phyloP scores from a whole-genome alignment of 805 yeast genomes.

The Yarrowia sp. region DNA sequence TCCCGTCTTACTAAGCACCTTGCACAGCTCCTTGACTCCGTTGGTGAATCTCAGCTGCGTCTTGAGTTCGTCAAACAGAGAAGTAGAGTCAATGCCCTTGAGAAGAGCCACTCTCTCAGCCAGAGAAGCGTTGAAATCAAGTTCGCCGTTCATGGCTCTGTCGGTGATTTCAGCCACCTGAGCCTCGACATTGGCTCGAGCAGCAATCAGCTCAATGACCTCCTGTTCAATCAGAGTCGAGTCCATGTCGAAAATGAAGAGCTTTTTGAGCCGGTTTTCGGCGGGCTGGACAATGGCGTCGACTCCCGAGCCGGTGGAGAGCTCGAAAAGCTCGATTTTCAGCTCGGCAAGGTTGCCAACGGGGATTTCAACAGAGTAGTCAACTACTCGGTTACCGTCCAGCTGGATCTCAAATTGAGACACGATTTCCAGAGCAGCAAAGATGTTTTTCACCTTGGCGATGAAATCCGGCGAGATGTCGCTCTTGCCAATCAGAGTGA shows the following conservation, averaged over 20 bases:
- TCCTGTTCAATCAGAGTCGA: constrained; percentile 94
- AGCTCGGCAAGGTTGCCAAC: constrained; percentile 30
- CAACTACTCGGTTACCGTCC: constrained; percentile 43
- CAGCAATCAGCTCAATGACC: constrained; percentile 93
- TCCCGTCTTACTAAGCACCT: constrained; percentile 58
- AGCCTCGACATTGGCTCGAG: constrained; percentile 84
- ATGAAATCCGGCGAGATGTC: constrained; percentile 3
- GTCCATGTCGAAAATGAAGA: constrained; percentile 96
- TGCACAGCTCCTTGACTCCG: constrained; percentile 75
- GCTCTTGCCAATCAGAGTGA: constrained; percentile 1
- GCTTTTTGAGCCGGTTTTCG: constrained; percentile 44
- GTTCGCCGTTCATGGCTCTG: constrained; percentile 94
- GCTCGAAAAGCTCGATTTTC: constrained; percentile 33
- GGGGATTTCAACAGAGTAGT: constrained; percentile 37
- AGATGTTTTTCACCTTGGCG: neutral
- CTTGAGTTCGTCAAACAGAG: constrained; percentile 78
- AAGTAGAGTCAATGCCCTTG: constrained; percentile 68
- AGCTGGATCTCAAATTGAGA: constrained; percentile 27
- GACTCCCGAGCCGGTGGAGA: constrained; percentile 34
- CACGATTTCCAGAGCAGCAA: neutral
- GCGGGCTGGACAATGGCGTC: constrained; percentile 48
- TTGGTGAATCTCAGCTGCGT: constrained; percentile 69
- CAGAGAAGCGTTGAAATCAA: constrained; percentile 83
- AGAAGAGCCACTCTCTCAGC: constrained; percentile 72
- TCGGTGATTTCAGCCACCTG: constrained; percentile 87